A percentile compares a stretch with the other conserved stretches of the same genome.
Evolutionary conservation across 768 basidiomycete genomes (phyloP).

Genomic region (Amyloporia xantha): DNA sequence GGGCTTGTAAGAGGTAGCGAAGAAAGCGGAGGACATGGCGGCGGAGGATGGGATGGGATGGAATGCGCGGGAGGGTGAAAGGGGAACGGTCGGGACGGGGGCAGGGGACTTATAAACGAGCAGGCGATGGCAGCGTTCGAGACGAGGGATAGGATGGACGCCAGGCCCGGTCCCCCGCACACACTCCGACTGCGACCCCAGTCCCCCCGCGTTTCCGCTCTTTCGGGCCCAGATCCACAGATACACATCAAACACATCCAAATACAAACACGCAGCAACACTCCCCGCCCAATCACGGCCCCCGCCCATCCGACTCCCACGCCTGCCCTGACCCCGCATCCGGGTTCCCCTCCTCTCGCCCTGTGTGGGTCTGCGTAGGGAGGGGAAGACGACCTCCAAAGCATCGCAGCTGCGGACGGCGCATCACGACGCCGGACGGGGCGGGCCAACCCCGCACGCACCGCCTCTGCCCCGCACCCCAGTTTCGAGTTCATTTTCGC

Average conservation of each 20-base stretch:
- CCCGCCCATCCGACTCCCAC: not conserved
- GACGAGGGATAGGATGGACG: not conserved
- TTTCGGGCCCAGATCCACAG: no score
- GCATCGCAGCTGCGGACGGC: no score
- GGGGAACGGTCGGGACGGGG: not conserved
- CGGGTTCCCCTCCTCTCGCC: no score
- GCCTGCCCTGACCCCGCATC: no score
- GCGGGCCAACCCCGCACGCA: not conserved
- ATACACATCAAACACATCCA: no score
- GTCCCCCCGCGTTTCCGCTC: not conserved
- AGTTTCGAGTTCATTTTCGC: not conserved
- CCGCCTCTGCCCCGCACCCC: not conserved
- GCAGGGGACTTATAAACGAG: not conserved
- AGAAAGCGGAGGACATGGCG: constrained; percentile 20
- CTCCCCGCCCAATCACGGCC: not conserved
- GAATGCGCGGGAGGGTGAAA: not conserved
- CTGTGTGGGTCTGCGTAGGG: no score
- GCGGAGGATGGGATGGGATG: not conserved
- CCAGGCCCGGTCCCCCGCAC: not conserved
- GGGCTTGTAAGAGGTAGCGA: constrained; percentile 38
- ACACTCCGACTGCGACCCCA: not conserved
- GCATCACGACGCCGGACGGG: not conserved
- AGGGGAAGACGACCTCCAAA: no score
- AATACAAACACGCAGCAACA: no score
- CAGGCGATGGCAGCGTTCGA: not conserved